Evolutionary conservation across 2,329 filamentous ascomycete genomes (phyloP).

Genomic region (Tolypocladium sp.): DNA sequence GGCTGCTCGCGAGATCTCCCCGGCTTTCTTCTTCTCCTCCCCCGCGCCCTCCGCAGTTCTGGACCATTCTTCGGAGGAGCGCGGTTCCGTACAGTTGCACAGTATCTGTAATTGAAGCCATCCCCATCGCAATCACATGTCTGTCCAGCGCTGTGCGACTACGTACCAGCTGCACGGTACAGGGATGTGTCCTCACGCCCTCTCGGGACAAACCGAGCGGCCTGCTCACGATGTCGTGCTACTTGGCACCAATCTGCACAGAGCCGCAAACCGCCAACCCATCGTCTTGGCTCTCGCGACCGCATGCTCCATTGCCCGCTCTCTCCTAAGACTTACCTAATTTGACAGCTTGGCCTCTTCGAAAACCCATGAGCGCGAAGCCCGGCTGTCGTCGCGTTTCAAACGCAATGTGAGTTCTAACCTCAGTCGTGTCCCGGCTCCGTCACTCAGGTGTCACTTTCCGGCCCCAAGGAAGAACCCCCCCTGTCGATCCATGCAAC

Average conservation of each 20-base stretch:
- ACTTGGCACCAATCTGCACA: background rate
- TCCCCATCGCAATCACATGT: background rate
- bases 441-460: background rate
- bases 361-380: background rate
- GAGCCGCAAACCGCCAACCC: background rate
- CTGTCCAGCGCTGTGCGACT: background rate
- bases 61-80: too few relatives aligned
- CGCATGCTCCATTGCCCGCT: background rate
- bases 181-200: background rate
- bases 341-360: background rate
- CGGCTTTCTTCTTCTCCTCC: background rate
- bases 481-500: background rate
- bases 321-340: background rate
- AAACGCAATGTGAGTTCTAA: background rate
- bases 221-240: background rate
- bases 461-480: background rate
- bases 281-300: background rate
- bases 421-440: background rate
- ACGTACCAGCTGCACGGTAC: background rate
- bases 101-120: background rate
- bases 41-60: background rate
- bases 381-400: background rate
- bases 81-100: too few relatives aligned
- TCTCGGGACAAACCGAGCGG: background rate
- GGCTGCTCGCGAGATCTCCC: background rate